These are phyloP conservation scores for Prunus mume DNA, from an alignment of 306 rosid genomes.

Conservation along the genomic window DNA sequence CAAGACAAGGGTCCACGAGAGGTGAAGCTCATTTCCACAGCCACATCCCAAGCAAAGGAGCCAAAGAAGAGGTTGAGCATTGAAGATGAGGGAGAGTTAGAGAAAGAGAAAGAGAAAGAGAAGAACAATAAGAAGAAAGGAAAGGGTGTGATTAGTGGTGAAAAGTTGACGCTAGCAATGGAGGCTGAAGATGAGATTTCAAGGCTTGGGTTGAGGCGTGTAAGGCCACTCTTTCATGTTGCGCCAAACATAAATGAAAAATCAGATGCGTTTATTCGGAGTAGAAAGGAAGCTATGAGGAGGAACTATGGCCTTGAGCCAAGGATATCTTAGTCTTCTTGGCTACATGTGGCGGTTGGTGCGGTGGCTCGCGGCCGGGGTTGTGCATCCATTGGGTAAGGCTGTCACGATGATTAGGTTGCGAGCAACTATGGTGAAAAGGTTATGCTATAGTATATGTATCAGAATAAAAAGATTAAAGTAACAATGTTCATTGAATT, in stretches of 20 bases:
- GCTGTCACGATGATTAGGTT: neutral
- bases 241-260: conserved; percentile 30
- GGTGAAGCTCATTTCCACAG: neutral
- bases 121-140: conserved; percentile 22
- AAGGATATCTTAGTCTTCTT: neutral
- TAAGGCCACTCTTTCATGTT: conserved; percentile 22
- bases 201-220: neutral
- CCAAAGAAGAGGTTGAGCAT: neutral
- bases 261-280: conserved; percentile 31
- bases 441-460: neutral
- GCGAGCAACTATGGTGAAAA: neutral
- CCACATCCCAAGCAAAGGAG: neutral
- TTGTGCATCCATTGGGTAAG: neutral
- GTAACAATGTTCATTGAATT: neutral
- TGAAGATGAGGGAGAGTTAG: neutral
- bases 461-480: neutral
- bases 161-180: neutral
- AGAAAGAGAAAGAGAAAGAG: conserved; percentile 29
- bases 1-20: neutral
- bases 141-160: conserved; percentile 3
- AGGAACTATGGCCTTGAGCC: conserved; percentile 4
- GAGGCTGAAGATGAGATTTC: conserved; percentile 9
- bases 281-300: conserved; percentile 38
- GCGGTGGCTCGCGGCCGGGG: neutral
- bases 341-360: neutral